Evolutionary conservation across 2,329 filamentous ascomycete species (phyloP).

Genomic region (Cadophora sp.): DNA sequence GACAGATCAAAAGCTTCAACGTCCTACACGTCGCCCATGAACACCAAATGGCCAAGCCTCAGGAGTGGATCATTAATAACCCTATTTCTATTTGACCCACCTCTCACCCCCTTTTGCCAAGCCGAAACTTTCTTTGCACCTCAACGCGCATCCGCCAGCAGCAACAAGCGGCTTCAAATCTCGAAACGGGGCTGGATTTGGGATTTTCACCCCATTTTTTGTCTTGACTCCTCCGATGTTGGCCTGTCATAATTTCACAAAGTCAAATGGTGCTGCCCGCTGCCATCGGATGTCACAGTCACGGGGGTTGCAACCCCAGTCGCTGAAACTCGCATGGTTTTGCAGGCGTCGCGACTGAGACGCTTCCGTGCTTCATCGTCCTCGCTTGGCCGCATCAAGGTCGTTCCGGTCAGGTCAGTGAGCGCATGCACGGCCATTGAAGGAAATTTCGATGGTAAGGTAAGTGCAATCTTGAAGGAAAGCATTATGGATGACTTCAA

Average conservation of each 20-base stretch:
- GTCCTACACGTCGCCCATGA: neutral
- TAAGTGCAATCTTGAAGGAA: conserved; percentile 1
- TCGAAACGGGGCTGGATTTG: neutral
- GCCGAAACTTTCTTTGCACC: conserved; percentile 17
- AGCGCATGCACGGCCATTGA: conserved; percentile 22
- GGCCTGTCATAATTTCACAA: neutral
- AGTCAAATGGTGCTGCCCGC: neutral
- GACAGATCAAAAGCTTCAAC: conserved; percentile 2
- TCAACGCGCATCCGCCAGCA: neutral
- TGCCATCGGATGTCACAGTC: conserved; percentile 23
- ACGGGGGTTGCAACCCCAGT: conserved; percentile 21
- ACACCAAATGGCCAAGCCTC: neutral
- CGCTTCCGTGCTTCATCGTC: conserved; percentile 36
- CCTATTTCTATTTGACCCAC: conserved; percentile 5
- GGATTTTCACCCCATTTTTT: conserved; percentile 6
- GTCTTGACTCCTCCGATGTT: neutral
- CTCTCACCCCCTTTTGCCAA: conserved; percentile 8
- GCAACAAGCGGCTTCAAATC: conserved; percentile 1
- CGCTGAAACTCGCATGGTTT: conserved; percentile 37
- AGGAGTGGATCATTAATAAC: conserved; percentile 8
- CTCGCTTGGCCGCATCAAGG: conserved; percentile 31
- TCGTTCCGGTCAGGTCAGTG: conserved; percentile 23
- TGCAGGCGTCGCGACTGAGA: conserved; percentile 32
- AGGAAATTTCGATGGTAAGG: conserved; percentile 9
- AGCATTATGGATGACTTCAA: neutral